Evolutionary conservation across 106 monocot genomes (phyloP).

Genomic region (Ottelia alismoides): DNA sequence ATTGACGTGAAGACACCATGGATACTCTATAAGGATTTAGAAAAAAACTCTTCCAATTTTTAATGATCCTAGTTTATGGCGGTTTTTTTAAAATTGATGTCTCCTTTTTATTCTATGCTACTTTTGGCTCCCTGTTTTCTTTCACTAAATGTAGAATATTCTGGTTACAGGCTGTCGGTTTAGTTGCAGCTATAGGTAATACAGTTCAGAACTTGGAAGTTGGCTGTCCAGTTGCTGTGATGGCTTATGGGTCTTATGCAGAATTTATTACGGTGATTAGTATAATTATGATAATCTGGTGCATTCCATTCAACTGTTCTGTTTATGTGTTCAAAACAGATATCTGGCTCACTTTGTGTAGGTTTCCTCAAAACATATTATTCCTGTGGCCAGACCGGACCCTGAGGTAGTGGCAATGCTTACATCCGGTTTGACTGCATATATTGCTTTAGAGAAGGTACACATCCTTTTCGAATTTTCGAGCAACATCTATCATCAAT

Average conservation of each 20-base stretch:
- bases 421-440: slow-evolving; percentile 96
- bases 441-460: slow-evolving; percentile 88
- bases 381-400: slow-evolving; percentile 88
- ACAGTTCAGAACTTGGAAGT: slow-evolving; percentile 58
- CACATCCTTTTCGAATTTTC: not conserved
- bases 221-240: slow-evolving; percentile 83
- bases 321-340: too few relatives aligned
- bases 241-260: slow-evolving; percentile 88
- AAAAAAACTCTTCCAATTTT: not conserved
- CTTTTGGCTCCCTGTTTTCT: not conserved
- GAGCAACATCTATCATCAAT: not conserved
- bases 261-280: slow-evolving; percentile 58
- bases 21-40: too few relatives aligned
- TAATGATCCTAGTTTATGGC: not conserved
- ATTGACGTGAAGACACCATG: too few relatives aligned
- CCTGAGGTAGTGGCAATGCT: slow-evolving; percentile 93
- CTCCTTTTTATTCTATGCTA: too few relatives aligned
- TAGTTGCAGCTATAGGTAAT: slow-evolving; percentile 78
- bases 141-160: not conserved
- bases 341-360: slow-evolving; percentile 8
- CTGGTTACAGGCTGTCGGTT: slow-evolving; percentile 63
- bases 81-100: not conserved
- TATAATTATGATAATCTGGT: not conserved
- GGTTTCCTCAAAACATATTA: slow-evolving; percentile 72
- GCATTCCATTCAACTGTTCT: not conserved